Percentiles rank a stretch among this genome's conserved stretches.
These are phyloP conservation scores for Arachnomyces sp. DNA, from an alignment of 2,329 filamentous ascomycete species.

Conservation along the genomic window DNA sequence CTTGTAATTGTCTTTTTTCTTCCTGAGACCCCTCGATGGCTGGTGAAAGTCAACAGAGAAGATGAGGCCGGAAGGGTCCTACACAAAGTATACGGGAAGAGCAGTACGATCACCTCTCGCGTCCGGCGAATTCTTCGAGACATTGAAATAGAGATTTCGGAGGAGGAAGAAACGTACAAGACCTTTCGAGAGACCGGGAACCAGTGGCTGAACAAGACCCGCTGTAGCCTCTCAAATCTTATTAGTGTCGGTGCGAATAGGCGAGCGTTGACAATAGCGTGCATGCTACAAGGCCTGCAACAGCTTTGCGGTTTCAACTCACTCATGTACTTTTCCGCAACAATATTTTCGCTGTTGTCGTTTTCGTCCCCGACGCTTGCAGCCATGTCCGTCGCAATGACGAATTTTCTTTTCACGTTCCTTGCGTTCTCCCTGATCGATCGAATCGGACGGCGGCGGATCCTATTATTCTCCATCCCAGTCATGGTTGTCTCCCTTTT, in stretches of 20 bases:
- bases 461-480: conserved; percentile 75
- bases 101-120: conserved; percentile 36
- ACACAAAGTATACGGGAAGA: conserved; percentile 52
- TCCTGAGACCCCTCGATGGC: conserved; percentile 84
- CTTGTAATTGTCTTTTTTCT: conserved; percentile 60
- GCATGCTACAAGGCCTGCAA: conserved; percentile 77
- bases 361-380: conserved; percentile 74
- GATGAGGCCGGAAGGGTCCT: conserved; percentile 60
- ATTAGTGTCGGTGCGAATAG: conserved; percentile 41
- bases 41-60: conserved; percentile 61
- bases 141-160: conserved; percentile 67
- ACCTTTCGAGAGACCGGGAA: conserved; percentile 2
- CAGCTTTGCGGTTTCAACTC: conserved; percentile 89
- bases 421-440: conserved; percentile 70
- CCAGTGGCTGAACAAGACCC: conserved; percentile 21
- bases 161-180: conserved; percentile 48
- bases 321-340: conserved; percentile 85
- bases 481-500: conserved; percentile 71
- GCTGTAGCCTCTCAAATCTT: conserved; percentile 23
- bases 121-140: conserved; percentile 57
- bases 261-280: conserved; percentile 74
- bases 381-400: conserved; percentile 70
- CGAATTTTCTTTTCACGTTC: conserved; percentile 75
- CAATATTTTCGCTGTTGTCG: conserved; percentile 69
- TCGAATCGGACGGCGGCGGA: conserved; percentile 67